Evolutionary conservation across 345 rosid species (phyloP).

Genomic region (Lepidium aucheri): DNA sequence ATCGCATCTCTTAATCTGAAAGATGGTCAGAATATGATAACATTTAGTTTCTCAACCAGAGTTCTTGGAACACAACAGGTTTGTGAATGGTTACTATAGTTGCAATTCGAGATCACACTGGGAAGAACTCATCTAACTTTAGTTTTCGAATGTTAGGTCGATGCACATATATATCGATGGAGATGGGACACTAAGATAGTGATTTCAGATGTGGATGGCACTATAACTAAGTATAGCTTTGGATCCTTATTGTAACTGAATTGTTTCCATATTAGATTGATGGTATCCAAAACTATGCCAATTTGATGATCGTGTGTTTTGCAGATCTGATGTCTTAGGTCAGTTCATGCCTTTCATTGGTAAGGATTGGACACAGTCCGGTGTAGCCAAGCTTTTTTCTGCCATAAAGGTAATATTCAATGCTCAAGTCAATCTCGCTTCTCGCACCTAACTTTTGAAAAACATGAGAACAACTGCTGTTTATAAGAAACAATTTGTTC

Average conservation of each 20-base stretch:
- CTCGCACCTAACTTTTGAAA: neutral
- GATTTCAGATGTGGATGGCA: conserved; percentile 94
- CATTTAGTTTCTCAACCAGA: conserved; percentile 83
- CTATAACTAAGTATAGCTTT: conserved; percentile 73
- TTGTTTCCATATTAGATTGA: neutral
- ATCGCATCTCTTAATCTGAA: conserved; percentile 80
- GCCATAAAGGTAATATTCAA: conserved; percentile 63
- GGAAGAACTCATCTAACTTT: neutral
- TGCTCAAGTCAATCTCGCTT: conserved; percentile 3
- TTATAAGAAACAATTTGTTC: neutral
- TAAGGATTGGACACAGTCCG: conserved; percentile 95
- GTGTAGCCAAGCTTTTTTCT: conserved; percentile 85
- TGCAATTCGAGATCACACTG: neutral
- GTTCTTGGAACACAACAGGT: conserved; percentile 92
- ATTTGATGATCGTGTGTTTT: conserved; percentile 24
- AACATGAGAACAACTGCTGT: neutral
- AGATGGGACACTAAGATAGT: conserved; percentile 89
- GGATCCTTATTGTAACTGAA: neutral
- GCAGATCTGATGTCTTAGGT: conserved; percentile 92
- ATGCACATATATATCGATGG: conserved; percentile 91
- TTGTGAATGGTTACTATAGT: conserved; percentile 16
- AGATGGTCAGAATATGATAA: conserved; percentile 80
- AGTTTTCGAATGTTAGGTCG: conserved; percentile 45
- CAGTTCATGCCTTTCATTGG: conserved; percentile 98
- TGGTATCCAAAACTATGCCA: neutral